These are phyloP conservation scores for Suaeda aralocaspica DNA, from an alignment of 148 eudicot genomes.

Conservation along the genomic window DNA sequence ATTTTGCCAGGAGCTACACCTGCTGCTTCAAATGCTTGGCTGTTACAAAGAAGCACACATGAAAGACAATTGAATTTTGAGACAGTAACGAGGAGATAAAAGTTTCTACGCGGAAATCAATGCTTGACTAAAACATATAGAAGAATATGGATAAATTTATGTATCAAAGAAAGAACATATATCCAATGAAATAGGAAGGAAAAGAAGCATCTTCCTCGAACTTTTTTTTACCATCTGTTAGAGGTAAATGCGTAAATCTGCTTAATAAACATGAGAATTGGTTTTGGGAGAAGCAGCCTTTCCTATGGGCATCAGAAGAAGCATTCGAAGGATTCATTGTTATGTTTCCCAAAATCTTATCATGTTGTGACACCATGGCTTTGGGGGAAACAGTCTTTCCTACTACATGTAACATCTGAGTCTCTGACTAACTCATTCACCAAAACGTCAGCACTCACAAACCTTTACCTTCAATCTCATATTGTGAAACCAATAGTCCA, in stretches of 20 bases:
- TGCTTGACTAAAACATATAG: too few species aligned
- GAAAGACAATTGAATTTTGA: not conserved
- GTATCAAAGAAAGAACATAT: too few species aligned
- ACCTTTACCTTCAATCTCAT: not conserved
- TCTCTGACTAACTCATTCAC: not conserved
- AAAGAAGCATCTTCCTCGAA: not conserved
- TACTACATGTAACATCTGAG: not conserved
- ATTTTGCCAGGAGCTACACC: conserved; percentile 56
- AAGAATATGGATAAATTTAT: too few species aligned
- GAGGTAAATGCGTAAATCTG: too few species aligned
- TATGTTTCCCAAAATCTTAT: not conserved
- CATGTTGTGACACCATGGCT: not conserved
- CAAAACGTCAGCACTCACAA: not conserved
- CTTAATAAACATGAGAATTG: not conserved
- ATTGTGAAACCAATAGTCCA: not conserved
- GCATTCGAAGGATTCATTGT: not conserved
- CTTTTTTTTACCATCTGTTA: not conserved
- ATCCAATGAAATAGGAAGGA: not conserved
- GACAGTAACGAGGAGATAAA: not conserved
- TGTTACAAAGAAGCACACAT: conserved; percentile 30
- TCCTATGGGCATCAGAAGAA: not conserved
- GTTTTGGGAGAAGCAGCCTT: not conserved
- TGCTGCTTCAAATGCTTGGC: conserved; percentile 88
- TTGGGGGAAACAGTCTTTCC: not conserved
- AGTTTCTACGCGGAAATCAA: not conserved